A percentile compares a stretch with the other conserved stretches of the same genome.
Conservation (phyloP, 345 rosid genomes). For the Brassica juncea region DNA sequence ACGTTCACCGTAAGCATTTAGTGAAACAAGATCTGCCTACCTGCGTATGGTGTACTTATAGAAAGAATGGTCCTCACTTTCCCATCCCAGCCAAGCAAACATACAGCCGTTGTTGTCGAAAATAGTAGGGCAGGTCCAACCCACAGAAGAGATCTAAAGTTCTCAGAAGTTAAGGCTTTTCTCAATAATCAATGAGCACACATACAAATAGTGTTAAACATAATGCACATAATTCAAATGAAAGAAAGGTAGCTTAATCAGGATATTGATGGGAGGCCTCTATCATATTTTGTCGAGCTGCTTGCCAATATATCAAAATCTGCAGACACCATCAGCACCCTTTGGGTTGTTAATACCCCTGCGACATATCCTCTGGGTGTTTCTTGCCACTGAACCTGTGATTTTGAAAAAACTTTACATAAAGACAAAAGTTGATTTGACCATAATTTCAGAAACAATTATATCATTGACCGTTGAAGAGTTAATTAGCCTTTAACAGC, state of each 20-base stretch:
- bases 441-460: conserved; percentile 8
- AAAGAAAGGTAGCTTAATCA: conserved; percentile 21
- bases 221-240: conserved; percentile 8
- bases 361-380: conserved; percentile 91
- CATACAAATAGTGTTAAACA: background rate
- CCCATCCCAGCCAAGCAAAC: conserved; percentile 98
- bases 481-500: background rate
- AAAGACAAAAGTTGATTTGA: conserved; percentile 6
- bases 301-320: conserved; percentile 86
- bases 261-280: conserved; percentile 98
- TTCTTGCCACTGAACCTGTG: conserved; percentile 95
- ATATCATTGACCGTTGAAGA: conserved; percentile 12
- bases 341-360: conserved; percentile 87
- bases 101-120: conserved; percentile 80
- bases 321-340: conserved; percentile 88
- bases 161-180: conserved; percentile 54
- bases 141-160: conserved; percentile 97
- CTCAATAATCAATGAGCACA: conserved; percentile 30
- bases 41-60: conserved; percentile 83
- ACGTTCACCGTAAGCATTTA: conserved; percentile 15
- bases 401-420: background rate
- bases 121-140: conserved; percentile 96
- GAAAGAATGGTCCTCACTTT: conserved; percentile 85
- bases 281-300: conserved; percentile 81
- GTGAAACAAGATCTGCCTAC: conserved; percentile 44